Evolutionary conservation across 306 rosid species (phyloP), one percentile per base, ranked within the genome.

Genomic region (Glycine latifolia): DNA sequence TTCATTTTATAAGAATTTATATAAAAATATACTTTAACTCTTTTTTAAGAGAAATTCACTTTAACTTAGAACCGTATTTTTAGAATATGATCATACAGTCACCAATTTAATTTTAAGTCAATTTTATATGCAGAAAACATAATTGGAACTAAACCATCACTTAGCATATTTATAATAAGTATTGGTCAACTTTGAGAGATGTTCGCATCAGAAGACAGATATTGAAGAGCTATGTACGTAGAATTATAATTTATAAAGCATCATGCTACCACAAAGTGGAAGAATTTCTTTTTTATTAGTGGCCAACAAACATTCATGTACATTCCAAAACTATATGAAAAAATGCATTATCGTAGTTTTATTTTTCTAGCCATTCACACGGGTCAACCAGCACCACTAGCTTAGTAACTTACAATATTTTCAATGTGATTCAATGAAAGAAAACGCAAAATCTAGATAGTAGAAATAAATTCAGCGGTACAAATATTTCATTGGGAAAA

Each of bases 251-350:
- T 81, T 78, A 73, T 71, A 78, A 50, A 77, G 79, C 84, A 74
- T 69, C 20, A 79, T 75, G 68, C 56, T 37, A 15, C 81, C 55
- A 83, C 85, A 49, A 81, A 59, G 84, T 20, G 80, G 26, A 20
- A 44, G 31, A 10, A 67, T 16, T 71, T 76, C 47, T 61, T 33
- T 73, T 79, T 67, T 72, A 80, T 66, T 67, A 66, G 76, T 75
- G 73, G 65, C 80, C 70, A 80, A 80, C 83, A 77, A 69, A 74
- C 67, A 80, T 77, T 67, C 72, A 76, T 53, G 87, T 70, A 80
- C 63, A 58, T 70, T 61, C 52, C 62, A 55, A 8, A 12, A 75
- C 77, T 10, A 9, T 13, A 39, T 6, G 35, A 14, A 14, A 37
- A 60, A 75, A 55, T 68, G 82, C 33, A 71, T 77, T 1, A 73